phyloP scores from a whole-genome alignment of 2,329 filamentous ascomycete species.

The Chrysoporthe deuterocubensis region DNA sequence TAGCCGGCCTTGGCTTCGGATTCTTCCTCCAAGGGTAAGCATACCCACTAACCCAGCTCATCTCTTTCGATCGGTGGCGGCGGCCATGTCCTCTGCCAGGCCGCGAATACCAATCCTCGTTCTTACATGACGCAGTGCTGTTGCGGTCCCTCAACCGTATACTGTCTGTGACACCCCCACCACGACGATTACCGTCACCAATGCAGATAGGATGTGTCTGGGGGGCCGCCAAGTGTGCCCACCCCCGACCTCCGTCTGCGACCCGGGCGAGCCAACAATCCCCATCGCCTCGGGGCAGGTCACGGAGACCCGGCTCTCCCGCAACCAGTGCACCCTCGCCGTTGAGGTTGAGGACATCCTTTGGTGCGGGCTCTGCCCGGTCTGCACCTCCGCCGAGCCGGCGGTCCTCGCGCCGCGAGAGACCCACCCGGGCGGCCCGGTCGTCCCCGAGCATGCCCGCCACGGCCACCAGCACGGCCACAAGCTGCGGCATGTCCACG shows the following conservation, averaged over 20 bases:
- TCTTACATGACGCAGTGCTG: background rate
- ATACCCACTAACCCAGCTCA: background rate
- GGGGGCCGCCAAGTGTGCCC: background rate
- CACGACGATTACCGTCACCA: background rate
- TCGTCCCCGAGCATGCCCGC: background rate
- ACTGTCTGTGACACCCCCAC: slow-evolving; percentile 1
- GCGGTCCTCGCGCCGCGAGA: background rate
- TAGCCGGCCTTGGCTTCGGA: background rate
- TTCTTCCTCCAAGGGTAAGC: slow-evolving; percentile 4
- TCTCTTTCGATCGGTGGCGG: background rate
- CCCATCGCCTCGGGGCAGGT: background rate
- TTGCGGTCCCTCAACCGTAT: background rate
- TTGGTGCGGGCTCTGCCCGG: slow-evolving; percentile 1
- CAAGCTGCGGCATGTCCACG: background rate
- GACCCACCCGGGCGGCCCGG: background rate
- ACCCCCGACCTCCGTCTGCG: background rate
- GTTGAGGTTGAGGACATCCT: background rate
- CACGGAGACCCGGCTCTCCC: background rate
- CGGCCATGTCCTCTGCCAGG: too few species aligned
- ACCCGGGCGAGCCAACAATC: slow-evolving; percentile 2
- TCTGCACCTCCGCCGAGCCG: slow-evolving; percentile 1
- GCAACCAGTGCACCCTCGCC: background rate
- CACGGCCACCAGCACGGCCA: background rate
- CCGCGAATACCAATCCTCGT: too few species aligned
- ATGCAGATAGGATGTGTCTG: background rate